These are phyloP conservation scores for Akebia trifoliata DNA, from an alignment of 164 flowering plant genomes.

Conservation along the genomic window DNA sequence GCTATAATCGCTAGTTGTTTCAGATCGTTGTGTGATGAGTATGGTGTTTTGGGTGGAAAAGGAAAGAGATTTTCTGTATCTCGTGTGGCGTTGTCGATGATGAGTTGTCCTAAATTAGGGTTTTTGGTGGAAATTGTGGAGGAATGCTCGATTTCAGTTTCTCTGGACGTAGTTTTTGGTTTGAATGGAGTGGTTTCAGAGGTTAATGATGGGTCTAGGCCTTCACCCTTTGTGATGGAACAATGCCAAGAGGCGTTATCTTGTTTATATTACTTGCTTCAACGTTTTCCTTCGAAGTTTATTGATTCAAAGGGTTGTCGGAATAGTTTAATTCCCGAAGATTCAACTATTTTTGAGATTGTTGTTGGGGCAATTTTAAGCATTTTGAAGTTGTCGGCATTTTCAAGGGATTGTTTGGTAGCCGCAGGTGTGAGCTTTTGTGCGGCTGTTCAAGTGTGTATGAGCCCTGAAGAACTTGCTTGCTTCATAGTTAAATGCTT, in stretches of 20 bases:
- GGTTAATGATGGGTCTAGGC: conserved; percentile 49
- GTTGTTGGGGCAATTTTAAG: conserved; percentile 40
- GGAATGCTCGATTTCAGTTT: conserved; percentile 58
- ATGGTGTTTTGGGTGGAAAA: conserved; percentile 35
- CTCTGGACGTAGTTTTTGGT: conserved; percentile 52
- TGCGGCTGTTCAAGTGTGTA: conserved; percentile 80
- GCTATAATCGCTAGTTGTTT: conserved; percentile 44
- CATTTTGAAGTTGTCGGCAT: conserved; percentile 58
- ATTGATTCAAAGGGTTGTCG: conserved; percentile 7
- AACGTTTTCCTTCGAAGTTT: conserved; percentile 69
- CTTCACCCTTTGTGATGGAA: conserved; percentile 89
- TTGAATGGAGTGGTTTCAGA: conserved; percentile 53
- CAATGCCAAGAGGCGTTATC: conserved; percentile 96
- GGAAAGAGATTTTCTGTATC: conserved; percentile 67
- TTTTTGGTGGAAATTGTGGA: conserved; percentile 62
- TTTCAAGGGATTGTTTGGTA: conserved; percentile 88
- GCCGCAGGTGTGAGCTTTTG: conserved; percentile 93
- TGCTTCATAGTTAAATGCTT: conserved; percentile 47
- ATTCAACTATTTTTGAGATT: conserved; percentile 35
- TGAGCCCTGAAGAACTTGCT: conserved; percentile 59
- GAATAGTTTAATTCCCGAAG: conserved; percentile 12
- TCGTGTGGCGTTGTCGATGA: conserved; percentile 65
- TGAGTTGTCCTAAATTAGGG: conserved; percentile 81
- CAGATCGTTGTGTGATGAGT: conserved; percentile 52
- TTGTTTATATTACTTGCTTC: conserved; percentile 89